phyloP scores from a whole-genome alignment of 768 basidiomycete species.

The Mycena epipterygia region DNA sequence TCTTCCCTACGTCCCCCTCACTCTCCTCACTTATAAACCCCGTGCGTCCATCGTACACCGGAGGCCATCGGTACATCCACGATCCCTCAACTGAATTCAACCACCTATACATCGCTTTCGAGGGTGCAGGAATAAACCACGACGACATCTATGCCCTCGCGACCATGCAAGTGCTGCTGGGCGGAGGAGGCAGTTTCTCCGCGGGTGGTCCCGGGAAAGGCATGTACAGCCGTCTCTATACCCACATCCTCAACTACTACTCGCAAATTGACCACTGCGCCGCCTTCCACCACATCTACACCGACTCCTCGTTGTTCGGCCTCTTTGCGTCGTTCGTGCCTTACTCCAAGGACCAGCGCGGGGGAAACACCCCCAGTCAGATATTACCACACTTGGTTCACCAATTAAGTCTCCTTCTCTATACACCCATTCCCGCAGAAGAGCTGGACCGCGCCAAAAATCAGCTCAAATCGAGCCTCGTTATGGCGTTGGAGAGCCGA shows the following conservation, averaged over 20 bases:
- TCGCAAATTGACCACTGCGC: conserved; percentile 95
- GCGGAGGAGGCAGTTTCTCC: conserved; percentile 97
- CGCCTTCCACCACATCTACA: conserved; percentile 98
- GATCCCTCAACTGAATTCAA: conserved; percentile 81
- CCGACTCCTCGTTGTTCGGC: conserved; percentile 94
- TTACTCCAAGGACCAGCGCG: conserved; percentile 64
- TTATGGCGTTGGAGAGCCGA: conserved; percentile 95
- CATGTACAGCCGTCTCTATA: conserved; percentile 98
- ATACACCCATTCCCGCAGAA: conserved; percentile 70
- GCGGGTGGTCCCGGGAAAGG: conserved; percentile 99
- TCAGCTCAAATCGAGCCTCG: conserved; percentile 91
- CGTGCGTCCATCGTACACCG: conserved; percentile 75
- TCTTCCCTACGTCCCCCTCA: conserved; percentile 63
- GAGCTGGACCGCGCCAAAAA: conserved; percentile 94
- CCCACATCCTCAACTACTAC: conserved; percentile 95
- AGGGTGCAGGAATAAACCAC: conserved; percentile 91
- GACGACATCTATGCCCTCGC: conserved; percentile 94
- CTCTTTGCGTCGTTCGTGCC: conserved; percentile 90
- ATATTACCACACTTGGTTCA: conserved; percentile 89
- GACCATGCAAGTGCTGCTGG: conserved; percentile 94
- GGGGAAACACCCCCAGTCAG: conserved; percentile 75
- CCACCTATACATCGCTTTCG: conserved; percentile 93
- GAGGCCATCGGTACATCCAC: conserved; percentile 82
- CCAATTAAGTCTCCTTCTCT: conserved; percentile 87
- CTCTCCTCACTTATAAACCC: conserved; percentile 48